Evolutionary conservation across 2,329 filamentous ascomycete genomes (phyloP), one percentile per base, ranked within the genome.

Genomic region (Penicillium oxalicum): DNA sequence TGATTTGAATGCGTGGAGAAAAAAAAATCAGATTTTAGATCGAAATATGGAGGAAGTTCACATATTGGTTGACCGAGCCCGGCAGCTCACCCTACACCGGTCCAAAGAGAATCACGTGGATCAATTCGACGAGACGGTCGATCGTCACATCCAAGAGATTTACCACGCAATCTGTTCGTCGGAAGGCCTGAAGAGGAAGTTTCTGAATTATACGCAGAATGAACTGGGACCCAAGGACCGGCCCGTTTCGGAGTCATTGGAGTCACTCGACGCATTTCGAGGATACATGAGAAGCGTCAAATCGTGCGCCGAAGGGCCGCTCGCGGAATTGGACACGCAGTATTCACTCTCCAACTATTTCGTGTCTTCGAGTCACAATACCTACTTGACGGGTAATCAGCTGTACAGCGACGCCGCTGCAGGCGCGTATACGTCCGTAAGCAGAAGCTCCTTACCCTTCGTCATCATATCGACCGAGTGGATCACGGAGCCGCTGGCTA

Each of bases 291-390:
- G 68, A 42, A 74, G 69, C 28, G 63, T 69, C 18, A 63, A 68
- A 11, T 72, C 73, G 6, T 72, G 71, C 56, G 76, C 73, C 6
- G 46, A 62, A 51, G 64, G 70, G 24, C 66, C 70, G 6, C 49
- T 68, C 24, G 58, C 71, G 28, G 61, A 70, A 53, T 75, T 80
- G 49, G 84, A 90, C 62, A 65, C 82, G 29, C 78, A 78, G 0
- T 80, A 79, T 45, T 87, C 88, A 4, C 77, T 95, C 49, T 88
- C 86, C 40, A 89, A 94, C 65, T 96, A 96, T 72, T 96, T 89
- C 68, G 91, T 96, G 66, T 95, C 86, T 53, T 94, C 88, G 57
- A 95, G 89, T 63, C 91, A 96, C 74, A 96, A 96, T 66, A 96
- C 91, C 0, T 96, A 95, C 66, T 75, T 95, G 37, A 84, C 84